These are phyloP conservation scores for Pontederia paniculata DNA, from an alignment of 176 grass and related monocot species.

Conservation along the genomic window DNA sequence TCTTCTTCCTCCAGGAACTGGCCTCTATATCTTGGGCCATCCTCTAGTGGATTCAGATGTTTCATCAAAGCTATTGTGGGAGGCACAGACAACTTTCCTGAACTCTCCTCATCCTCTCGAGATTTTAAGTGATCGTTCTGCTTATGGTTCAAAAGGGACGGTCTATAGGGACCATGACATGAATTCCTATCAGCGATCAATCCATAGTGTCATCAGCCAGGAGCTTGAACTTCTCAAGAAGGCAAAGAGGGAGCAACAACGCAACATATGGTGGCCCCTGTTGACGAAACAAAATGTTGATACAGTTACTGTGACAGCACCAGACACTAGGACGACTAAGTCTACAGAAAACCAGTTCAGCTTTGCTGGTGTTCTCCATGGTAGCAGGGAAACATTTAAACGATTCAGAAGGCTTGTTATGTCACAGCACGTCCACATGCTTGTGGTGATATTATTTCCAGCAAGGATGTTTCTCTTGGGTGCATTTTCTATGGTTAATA, in stretches of 20 bases:
- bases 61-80: slow-evolving; percentile 30
- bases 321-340: not conserved
- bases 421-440: not conserved
- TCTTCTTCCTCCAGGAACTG: slow-evolving; percentile 68
- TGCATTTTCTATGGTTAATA: not conserved
- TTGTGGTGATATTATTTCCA: not conserved
- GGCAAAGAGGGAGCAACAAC: slow-evolving; percentile 24
- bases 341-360: not conserved
- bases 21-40: slow-evolving; percentile 46
- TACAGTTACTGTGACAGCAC: not conserved
- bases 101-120: slow-evolving; percentile 90
- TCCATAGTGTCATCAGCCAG: slow-evolving; percentile 50
- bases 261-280: slow-evolving; percentile 49
- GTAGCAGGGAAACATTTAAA: not conserved
- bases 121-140: slow-evolving; percentile 57
- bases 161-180: slow-evolving; percentile 85
- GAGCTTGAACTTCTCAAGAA: slow-evolving; percentile 37
- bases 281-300: not conserved
- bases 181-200: slow-evolving; percentile 60
- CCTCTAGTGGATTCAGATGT: slow-evolving; percentile 1
- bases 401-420: not conserved
- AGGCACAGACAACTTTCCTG: slow-evolving; percentile 59
- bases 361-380: not conserved
- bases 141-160: slow-evolving; percentile 59
- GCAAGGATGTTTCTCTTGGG: not conserved